Evolutionary conservation across 2,329 filamentous ascomycete genomes (phyloP), one percentile per base, ranked within the genome.

Genomic region (Fusarium longipes): DNA sequence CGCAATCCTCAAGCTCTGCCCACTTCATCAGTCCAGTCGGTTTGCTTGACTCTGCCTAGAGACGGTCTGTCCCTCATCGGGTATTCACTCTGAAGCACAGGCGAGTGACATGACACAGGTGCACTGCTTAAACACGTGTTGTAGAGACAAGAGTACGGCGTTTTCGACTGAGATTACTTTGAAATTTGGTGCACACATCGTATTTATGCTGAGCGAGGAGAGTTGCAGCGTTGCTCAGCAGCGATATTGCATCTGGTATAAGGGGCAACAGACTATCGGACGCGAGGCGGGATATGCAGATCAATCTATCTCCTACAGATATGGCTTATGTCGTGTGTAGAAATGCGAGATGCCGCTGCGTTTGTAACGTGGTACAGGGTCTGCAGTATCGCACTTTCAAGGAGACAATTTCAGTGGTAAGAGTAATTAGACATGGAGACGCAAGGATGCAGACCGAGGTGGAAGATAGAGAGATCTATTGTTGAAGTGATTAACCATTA

Each of bases 301-400:
- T 49, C 30, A 68, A 63, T 68, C 9, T 68, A 68, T 69, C 52
- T 55, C 35, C 35, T 18, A 57, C 63, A 64, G 30, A 54, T 63
- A 51, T 58, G 48, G 44, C 54, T 56, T 60, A 52, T 53, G 44
- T 36, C 29, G 69, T 71, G 67, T 51, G 20, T 25, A 48, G 39
- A 29, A 25, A 57, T 70, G 71, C 56, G 59, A 68, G 69, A 73
- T 73, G 57, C 69, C 61, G 67, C 65, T 68, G 60, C 53, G 36
- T 65, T 55, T 45, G 57, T 20, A 68, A 71, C 63, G 71, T 73
- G 33, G 17, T 42, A 72, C 70, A 36, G 38, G 36, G 48, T 22
- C 39, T 42, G 48, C 40, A 48, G 58, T 44, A 57, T 59, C 50
- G 52, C 60, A 56, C 39, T 62, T 53, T 36, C 25, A 52, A 57